Conservation (phyloP, 2,329 filamentous ascomycete species). For the Lojkania enalia region DNA sequence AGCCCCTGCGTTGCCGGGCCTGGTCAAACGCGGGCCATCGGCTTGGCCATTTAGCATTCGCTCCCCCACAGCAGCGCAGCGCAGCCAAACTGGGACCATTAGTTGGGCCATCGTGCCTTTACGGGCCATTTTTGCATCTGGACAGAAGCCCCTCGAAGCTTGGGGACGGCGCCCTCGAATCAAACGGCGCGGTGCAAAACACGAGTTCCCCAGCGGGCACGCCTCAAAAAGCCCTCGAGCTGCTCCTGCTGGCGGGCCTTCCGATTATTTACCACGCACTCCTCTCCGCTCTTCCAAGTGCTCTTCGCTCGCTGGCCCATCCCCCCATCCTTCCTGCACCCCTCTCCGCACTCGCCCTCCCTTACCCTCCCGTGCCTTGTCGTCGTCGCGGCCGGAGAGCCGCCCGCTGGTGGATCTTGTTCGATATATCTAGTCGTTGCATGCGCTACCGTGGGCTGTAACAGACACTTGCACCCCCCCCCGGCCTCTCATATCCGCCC, state of each 20-base stretch:
- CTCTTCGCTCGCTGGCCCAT: not conserved
- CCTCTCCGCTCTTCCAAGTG: not conserved
- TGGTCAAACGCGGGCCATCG: not conserved
- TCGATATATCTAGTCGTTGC: not conserved
- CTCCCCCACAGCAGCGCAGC: not conserved
- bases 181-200: constrained; percentile 20
- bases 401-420: not conserved
- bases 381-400: too few relatives aligned
- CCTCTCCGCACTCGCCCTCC: not conserved
- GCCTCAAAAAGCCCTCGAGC: constrained; percentile 16
- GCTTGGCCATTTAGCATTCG: not conserved
- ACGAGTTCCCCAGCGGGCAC: constrained; percentile 17
- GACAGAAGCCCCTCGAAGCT: too few relatives aligned
- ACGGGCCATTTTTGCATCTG: not conserved
- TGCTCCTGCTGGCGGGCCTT: too few relatives aligned
- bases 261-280: too few relatives aligned
- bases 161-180: constrained; percentile 17
- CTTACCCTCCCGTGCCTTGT: not conserved
- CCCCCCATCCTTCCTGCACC: not conserved
- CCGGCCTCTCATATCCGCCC: not conserved
- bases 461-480: not conserved
- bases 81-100: not conserved
- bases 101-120: not conserved
- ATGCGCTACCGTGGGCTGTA: not conserved
- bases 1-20: not conserved